phyloP scores from a whole-genome alignment of 169 alveolate species.

The Perkinsus chesapeaki region DNA sequence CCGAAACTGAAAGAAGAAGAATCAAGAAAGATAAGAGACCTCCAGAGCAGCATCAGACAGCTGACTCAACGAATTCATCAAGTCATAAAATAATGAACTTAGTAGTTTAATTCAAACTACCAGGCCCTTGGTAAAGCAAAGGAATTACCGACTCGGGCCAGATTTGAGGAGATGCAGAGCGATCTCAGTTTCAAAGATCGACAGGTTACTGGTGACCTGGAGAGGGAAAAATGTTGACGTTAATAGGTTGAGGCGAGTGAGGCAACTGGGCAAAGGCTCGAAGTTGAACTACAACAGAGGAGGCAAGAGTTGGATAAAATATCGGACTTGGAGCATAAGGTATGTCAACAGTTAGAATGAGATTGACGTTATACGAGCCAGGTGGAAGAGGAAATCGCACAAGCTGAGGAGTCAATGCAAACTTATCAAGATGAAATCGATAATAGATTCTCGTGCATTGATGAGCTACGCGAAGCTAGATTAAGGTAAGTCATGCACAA shows the following conservation, averaged over 20 bases:
- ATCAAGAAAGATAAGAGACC: constrained; percentile 36
- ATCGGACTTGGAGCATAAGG: constrained; percentile 46
- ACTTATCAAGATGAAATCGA: constrained; percentile 40
- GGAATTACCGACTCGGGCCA: constrained; percentile 42
- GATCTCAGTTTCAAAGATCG: constrained; percentile 49
- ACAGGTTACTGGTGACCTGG: constrained; percentile 36
- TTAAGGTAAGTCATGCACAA: not conserved
- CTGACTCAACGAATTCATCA: constrained; percentile 46
- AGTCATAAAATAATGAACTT: not conserved
- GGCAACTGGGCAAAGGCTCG: constrained; percentile 51
- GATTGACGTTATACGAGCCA: no score
- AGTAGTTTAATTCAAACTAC: not conserved
- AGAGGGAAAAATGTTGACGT: not conserved
- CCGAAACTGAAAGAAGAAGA: constrained; percentile 51
- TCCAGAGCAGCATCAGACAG: constrained; percentile 47
- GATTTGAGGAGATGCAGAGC: constrained; percentile 37
- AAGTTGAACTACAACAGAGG: constrained; percentile 48
- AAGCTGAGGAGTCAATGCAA: constrained; percentile 41
- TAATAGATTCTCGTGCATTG: constrained; percentile 53
- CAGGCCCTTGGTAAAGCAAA: constrained; percentile 24
- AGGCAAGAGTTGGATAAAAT: constrained; percentile 53
- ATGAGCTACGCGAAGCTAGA: constrained; percentile 29
- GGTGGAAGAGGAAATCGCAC: constrained; percentile 42
- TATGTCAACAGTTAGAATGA: no score
- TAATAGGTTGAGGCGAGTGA: constrained; percentile 12